A percentile compares a stretch with the other conserved stretches of the same genome.
Evolutionary conservation across 2,329 filamentous ascomycete genomes (phyloP).

Genomic region (Fonsecaea multimorphosa): DNA sequence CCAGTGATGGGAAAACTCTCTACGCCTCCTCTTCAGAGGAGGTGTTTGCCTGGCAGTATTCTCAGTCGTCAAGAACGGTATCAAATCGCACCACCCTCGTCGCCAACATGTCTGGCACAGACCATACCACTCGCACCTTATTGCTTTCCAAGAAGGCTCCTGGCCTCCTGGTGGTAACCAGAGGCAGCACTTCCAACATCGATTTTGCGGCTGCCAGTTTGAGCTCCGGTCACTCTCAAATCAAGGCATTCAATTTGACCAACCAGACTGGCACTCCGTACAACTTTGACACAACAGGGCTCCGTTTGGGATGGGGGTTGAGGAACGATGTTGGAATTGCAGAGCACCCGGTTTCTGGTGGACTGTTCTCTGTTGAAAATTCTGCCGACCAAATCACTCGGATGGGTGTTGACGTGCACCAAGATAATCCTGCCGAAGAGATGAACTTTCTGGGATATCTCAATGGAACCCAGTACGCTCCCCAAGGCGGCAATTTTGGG

Average conservation of each 20-base stretch:
- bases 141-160: constrained; percentile 63
- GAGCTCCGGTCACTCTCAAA: constrained; percentile 66
- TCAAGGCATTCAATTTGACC: constrained; percentile 66
- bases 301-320: constrained; percentile 69
- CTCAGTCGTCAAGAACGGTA: constrained; percentile 55
- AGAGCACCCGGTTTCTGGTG: constrained; percentile 55
- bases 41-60: constrained; percentile 71
- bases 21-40: constrained; percentile 63
- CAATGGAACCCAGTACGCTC: constrained; percentile 52
- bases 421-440: constrained; percentile 75
- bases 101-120: constrained; percentile 65
- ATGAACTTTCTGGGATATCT: constrained; percentile 73
- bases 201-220: constrained; percentile 61
- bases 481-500: constrained; percentile 64
- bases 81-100: constrained; percentile 63
- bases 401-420: constrained; percentile 65
- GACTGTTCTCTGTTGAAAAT: constrained; percentile 69
- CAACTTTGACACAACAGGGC: constrained; percentile 59
- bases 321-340: constrained; percentile 74
- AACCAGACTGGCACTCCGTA: constrained; percentile 49
- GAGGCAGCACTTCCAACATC: constrained; percentile 68
- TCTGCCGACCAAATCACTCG: constrained; percentile 69
- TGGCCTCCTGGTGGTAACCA: constrained; percentile 67
- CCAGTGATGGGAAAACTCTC: constrained; percentile 56
- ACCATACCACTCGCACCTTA: constrained; percentile 71